These are phyloP conservation scores for Fusarium bactridioides DNA, from an alignment of 2,329 filamentous ascomycete species.

Conservation along the genomic window DNA sequence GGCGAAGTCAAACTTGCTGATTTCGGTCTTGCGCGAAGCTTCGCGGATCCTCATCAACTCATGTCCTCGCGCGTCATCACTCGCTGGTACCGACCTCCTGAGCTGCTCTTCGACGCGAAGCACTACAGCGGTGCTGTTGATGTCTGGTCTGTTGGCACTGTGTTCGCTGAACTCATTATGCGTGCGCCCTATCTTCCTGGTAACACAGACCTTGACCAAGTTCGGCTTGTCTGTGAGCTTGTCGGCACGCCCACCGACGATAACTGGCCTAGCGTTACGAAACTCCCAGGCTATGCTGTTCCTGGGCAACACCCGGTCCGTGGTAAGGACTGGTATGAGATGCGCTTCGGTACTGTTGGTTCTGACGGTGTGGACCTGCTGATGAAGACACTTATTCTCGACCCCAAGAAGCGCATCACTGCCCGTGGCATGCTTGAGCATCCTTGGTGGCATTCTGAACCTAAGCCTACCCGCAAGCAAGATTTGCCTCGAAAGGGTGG, in stretches of 20 bases:
- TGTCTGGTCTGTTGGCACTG: conserved; percentile 90
- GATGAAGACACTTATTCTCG: conserved; percentile 82
- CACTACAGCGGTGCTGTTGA: conserved; percentile 93
- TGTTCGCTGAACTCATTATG: conserved; percentile 90
- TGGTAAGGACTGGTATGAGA: conserved; percentile 75
- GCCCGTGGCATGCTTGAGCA: conserved; percentile 82
- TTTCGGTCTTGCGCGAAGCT: conserved; percentile 91
- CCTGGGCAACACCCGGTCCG: conserved; percentile 69
- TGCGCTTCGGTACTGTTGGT: conserved; percentile 81
- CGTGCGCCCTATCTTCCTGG: conserved; percentile 85
- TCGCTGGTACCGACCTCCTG: conserved; percentile 92
- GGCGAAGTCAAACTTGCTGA: conserved; percentile 95
- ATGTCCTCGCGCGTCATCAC: conserved; percentile 98
- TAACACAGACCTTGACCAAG: conserved; percentile 85
- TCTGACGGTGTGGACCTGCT: conserved; percentile 86
- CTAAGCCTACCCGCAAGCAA: conserved; percentile 81
- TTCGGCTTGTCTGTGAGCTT: conserved; percentile 82
- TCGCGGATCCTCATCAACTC: conserved; percentile 83
- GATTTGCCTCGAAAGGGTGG: conserved; percentile 81
- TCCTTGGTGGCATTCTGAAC: conserved; percentile 84
- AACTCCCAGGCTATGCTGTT: conserved; percentile 81
- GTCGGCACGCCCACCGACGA: conserved; percentile 93
- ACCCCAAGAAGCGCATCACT: conserved; percentile 85
- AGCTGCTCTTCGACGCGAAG: conserved; percentile 88
- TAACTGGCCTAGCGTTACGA: conserved; percentile 91